Evolutionary conservation across 371 early-diverging fungal genomes (phyloP), one percentile per base, ranked within the genome.

Genomic region (Mucor indicus): DNA sequence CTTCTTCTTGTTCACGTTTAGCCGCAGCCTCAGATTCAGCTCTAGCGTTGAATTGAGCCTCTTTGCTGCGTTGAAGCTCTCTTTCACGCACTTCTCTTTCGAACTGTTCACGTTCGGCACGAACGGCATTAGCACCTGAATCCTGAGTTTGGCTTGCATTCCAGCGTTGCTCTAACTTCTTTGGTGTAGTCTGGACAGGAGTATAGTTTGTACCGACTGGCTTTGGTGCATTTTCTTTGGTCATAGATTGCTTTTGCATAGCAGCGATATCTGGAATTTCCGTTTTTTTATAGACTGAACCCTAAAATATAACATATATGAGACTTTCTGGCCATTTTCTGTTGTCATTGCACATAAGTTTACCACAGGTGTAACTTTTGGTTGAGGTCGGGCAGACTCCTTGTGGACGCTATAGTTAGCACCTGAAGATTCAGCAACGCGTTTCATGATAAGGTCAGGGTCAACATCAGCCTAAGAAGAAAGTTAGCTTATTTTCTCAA

Each of bases 381-480:
- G 60, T 44, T 67, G 72, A 20, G 65, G 53, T 48, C 64, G 57
- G 4, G 66, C 53, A 11, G 67, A 50, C 44, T 83, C 81, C 53
- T 86, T 79, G 59, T 93, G 90, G 45, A 85, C 69, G 44, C 90
- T 87, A 62, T 95, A 95, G 53, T 93, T 93, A 5, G 95, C 86
- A 1, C 95, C 96, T 4, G 92, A 85, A 25, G 88, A 84, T 53
- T 91, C 89, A 23, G 79, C 60, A 25, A 93, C 83, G 53, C 90
- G 84, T 63, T 89, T 87, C 88, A 93, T 89, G 53, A 95, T 93
- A 48, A 82, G 75, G 1, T 65, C 69, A 2, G 92, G 87, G 4
- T 85, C 82, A n/a, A 94, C 87, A 57, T 95, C 95, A 25, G 81
- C 79, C 64, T 83, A 65, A 23, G n/a, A 16, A 30, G 17, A 1